These are phyloP conservation scores for Wickerhamiella musiphila DNA, from an alignment of 805 yeast genomes.

Conservation along the genomic window DNA sequence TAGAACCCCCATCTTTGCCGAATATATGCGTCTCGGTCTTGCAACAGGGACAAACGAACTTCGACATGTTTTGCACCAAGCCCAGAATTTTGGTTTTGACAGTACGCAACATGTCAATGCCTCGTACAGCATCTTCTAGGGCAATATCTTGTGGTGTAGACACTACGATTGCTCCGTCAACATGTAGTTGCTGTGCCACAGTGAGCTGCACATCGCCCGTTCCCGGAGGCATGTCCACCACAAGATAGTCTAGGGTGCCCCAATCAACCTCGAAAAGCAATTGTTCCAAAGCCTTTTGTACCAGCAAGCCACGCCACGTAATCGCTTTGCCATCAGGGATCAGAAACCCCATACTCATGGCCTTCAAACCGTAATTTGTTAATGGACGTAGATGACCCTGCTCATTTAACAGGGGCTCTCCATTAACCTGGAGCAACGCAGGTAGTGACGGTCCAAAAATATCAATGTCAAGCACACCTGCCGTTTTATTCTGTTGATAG, in stretches of 20 bases:
- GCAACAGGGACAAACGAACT: slow-evolving; percentile 60
- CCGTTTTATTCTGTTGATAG: slow-evolving; percentile 32
- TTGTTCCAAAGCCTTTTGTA: slow-evolving; percentile 74
- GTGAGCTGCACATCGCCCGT: slow-evolving; percentile 80
- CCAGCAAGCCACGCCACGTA: slow-evolving; percentile 78
- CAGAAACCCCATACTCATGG: slow-evolving; percentile 83
- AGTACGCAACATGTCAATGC: slow-evolving; percentile 59
- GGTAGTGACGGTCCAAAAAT: slow-evolving; percentile 79
- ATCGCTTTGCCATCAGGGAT: slow-evolving; percentile 46
- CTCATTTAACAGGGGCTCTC: slow-evolving; percentile 44
- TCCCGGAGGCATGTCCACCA: slow-evolving; percentile 81
- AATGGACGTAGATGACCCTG: slow-evolving; percentile 47
- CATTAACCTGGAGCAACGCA: slow-evolving; percentile 43
- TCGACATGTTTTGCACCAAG: slow-evolving; percentile 70
- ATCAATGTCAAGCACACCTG: slow-evolving; percentile 65
- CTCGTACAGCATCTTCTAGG: slow-evolving; percentile 60
- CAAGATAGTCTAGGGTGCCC: slow-evolving; percentile 46
- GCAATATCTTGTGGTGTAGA: slow-evolving; percentile 83
- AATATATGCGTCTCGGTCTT: slow-evolving; percentile 55
- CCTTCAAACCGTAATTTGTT: slow-evolving; percentile 54
- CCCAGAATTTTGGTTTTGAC: slow-evolving; percentile 60
- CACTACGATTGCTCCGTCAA: slow-evolving; percentile 68
- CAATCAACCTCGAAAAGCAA: slow-evolving; percentile 69
- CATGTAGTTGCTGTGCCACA: slow-evolving; percentile 56
- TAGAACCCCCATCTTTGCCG: slow-evolving; percentile 45